phyloP scores from a whole-genome alignment of 2,329 filamentous ascomycete genomes.

The Calonectria hongkongensis region DNA sequence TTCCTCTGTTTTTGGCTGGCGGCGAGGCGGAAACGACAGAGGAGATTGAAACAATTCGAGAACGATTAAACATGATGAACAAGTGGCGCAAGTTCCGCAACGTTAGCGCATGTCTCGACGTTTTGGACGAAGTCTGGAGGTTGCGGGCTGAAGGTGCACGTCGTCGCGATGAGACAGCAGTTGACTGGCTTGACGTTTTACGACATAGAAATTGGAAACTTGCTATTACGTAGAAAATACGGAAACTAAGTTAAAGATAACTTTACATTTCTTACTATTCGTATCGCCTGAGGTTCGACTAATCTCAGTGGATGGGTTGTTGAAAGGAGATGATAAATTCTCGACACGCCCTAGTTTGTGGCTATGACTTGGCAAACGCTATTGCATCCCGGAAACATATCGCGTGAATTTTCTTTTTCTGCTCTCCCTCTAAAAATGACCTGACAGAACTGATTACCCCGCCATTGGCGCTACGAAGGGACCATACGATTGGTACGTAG shows the following conservation, averaged over 20 bases:
- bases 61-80: constrained; percentile 20
- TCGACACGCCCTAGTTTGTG: too few relatives aligned
- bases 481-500: too few relatives aligned
- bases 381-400: too few relatives aligned
- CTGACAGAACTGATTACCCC: background rate
- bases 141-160: constrained; percentile 18
- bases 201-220: constrained; percentile 32
- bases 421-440: too few relatives aligned
- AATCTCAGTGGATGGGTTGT: too few relatives aligned
- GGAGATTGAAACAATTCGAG: constrained; percentile 30
- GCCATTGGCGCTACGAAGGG: background rate
- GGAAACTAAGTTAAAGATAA: background rate
- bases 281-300: background rate
- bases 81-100: constrained; percentile 37
- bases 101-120: constrained; percentile 27
- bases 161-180: background rate
- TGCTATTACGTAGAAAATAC: constrained; percentile 16
- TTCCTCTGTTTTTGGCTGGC: constrained; percentile 44
- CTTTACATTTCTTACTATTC: background rate
- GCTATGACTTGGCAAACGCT: too few relatives aligned
- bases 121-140: constrained; percentile 38
- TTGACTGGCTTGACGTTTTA: constrained; percentile 38
- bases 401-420: too few relatives aligned
- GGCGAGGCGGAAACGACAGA: constrained; percentile 38
- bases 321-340: too few relatives aligned